Evolutionary conservation across 2,329 filamentous ascomycete genomes (phyloP), one percentile per base, ranked within the genome.

Genomic region (Aureobasidium zeae): DNA sequence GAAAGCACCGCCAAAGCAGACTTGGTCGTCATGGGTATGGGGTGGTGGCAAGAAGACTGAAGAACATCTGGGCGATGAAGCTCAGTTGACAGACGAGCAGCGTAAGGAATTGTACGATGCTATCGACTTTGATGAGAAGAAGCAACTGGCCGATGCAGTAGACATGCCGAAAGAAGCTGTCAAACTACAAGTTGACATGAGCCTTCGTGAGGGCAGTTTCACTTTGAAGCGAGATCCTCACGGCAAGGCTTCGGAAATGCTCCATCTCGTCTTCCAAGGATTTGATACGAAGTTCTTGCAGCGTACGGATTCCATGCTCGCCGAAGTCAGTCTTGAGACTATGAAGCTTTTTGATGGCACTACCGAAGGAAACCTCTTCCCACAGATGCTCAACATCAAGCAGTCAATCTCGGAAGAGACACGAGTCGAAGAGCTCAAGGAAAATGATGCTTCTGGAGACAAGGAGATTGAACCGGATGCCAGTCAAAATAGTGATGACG

Each of bases 91-190:
- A 0, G 91, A 98, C 49, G 81, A 96, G 62, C 88, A 99, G 61
- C 81, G 89, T 30, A 87, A 96, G 60, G 89, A 98, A 63, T 74
- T 99, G 8, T 98, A 96, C 62, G 83, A 93, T 53, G 93, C 86
- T 37, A 99, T 99, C 55, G 91, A 96, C 56, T 99, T 89, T 81
- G 86, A 98, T 50, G 91, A 99, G 63, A 96, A 95, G 69, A 81
- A 88, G 48, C 85, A 83, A 2, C 73, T 98, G 28, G 74, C 86
- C 0, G 87, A 94, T 52, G 81, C 83, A 30, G 81, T 99, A 3
- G 91, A 98, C 53, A 72, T 87, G 22, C 93, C 93, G 0, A 78
- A 85, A 43, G 91, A 99, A 54, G 86, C 86, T 8, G 74, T 98
- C 56, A 95, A 96, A 63, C 72, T 96, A 61, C 86, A 95, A 59